Conservation (phyloP, 306 rosid species). For the Parietaria judaica region DNA sequence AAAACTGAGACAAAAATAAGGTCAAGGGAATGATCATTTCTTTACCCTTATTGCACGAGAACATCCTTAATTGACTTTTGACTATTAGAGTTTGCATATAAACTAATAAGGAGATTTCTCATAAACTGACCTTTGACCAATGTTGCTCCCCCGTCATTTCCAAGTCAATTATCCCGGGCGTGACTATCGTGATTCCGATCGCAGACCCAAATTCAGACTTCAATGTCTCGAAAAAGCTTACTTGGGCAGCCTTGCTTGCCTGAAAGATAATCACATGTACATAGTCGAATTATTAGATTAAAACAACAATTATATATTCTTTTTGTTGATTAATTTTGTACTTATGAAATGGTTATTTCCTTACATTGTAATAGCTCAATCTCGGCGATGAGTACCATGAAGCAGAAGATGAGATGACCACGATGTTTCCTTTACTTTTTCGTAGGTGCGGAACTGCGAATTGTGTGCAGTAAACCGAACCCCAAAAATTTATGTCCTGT, state of each 20-base stretch:
- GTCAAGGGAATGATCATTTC: too few relatives aligned
- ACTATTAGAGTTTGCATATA: background rate
- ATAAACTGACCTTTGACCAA: constrained; percentile 7
- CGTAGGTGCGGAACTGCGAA: constrained; percentile 46
- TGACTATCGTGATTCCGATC: constrained; percentile 46
- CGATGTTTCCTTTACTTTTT: constrained; percentile 48
- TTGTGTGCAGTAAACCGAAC: constrained; percentile 38
- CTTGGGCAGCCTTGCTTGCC: constrained; percentile 63
- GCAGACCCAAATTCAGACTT: constrained; percentile 45
- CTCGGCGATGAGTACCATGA: constrained; percentile 50
- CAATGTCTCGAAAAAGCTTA: constrained; percentile 44
- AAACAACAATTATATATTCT: background rate
- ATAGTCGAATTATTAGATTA: background rate
- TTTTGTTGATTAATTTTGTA: too few relatives aligned
- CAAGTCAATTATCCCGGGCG: constrained; percentile 41
- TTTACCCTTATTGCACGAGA: too few relatives aligned
- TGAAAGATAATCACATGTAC: constrained; percentile 4
- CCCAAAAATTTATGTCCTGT: constrained; percentile 69
- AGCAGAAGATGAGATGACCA: constrained; percentile 47
- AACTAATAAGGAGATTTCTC: constrained; percentile 33
- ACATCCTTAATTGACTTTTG: background rate
- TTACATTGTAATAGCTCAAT: constrained; percentile 38
- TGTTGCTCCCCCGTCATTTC: constrained; percentile 31
- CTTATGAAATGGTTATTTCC: background rate
- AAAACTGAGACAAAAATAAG: too few relatives aligned